Evolutionary conservation across 768 basidiomycete species (phyloP), one percentile per base, ranked within the genome.

Genomic region (Boletus barrowsii): DNA sequence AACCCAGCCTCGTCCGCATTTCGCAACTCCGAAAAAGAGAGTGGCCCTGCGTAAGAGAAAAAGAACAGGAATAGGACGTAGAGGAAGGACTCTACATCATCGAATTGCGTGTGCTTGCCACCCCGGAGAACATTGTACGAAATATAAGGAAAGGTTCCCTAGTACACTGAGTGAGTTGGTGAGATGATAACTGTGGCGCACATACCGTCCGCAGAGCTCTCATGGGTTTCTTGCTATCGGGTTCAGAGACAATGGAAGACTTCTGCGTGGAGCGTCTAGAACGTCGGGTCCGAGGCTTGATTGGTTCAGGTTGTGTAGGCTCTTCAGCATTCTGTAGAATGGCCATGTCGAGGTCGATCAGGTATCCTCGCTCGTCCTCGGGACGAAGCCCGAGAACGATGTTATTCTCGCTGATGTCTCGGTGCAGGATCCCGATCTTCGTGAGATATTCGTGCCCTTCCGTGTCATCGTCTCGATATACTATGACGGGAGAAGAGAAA

Each of bases 331-430:
- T 42, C 42, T 51, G 53, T 3, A 43, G 17, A 1, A 55, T 53
- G 5, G 54, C 56, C 56, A 56, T 53, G 24, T 74, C 69, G 3
- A 72, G 48, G 47, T 72, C 72, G n/a, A 60, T 71, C 44, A 73
- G 18, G 39, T 68, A 73, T 1, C 69, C 71, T 35, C 56, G 30
- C 29, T 47, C 30, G 10, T 47, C 37, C 11, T 26, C 18, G 24
- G 45, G 52, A 40, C 29, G 15, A n/a, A 53, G 9, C 0, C 37
- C 45, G 1, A 48, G 40, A 20, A 42, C 24, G 7, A 53, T 53
- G 10, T 53, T 46, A 10, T 53, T 45, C 39, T 46, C 51, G 37
- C 32, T 47, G 32, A 53, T 35, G 6, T 53, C 39, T 4, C 45
- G 39, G 22, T 47, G 45, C 39, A 41, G 8, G 6, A 53, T 47